Base-by-base conservation (phyloP, 73 alveolate species). In the Halteria grandinella region DNA sequence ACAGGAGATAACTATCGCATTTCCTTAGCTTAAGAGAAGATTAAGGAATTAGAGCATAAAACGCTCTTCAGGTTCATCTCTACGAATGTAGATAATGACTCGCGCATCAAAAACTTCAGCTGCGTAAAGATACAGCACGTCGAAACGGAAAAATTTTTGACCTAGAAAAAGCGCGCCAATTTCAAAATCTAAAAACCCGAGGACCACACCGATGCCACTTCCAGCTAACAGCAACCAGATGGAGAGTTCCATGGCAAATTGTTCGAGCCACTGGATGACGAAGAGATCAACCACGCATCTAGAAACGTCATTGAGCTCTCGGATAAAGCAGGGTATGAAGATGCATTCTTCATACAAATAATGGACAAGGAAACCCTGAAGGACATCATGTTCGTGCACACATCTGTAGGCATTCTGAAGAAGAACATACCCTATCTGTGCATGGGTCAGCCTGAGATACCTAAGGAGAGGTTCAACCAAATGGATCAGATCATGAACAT, bases 1-100 rank as follows among this genome's bases (percentile, higher is more conserved):
- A n/a, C n/a, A n/a, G n/a, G n/a, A n/a, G n/a, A n/a, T n/a, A n/a
- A n/a, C n/a, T n/a, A n/a, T n/a, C n/a, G n/a, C n/a, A n/a, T n/a
- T n/a, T n/a, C n/a, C n/a, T n/a, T n/a, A n/a, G 75, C 28, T 8
- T 14, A 63, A 36, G 64, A 41, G 0, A 21, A 14, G 7, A 55
- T n/a, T 1, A 76, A 54, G 23, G 28, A 28, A 5, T 20, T 15
- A 12, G 55, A 23, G 44, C 50, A 45, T 10, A 34, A 41, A 24
- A 75, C 88, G 3, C 47, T 83, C 23, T 75, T 83, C 75, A 41
- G 72, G 15, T 41, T 83, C 34, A 34, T 32, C 24, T 75, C 93
- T 4, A 83, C 93, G 0, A 75, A 82, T 24, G 48, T 72, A 15
- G 93, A 83, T n/a, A 45, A 48, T 27, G 93, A 83, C 41, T 75